phyloP scores from a whole-genome alignment of 1,284 basidiomycete genomes.

The Inonotus hispidus region DNA sequence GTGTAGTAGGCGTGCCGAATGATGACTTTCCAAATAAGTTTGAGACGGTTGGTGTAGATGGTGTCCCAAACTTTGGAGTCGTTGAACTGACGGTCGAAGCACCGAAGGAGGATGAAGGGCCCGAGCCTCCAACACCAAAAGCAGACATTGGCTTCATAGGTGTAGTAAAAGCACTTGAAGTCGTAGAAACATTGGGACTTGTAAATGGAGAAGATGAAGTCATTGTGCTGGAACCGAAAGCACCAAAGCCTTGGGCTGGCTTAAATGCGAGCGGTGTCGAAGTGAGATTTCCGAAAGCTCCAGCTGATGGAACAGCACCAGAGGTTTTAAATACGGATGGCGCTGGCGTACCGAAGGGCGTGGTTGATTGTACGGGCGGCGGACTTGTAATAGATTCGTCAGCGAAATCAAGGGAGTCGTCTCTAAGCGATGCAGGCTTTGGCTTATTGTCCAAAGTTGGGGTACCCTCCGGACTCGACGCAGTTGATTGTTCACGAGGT shows the following conservation, averaged over 20 bases:
- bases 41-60: constrained; percentile 18
- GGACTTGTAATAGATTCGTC: not conserved
- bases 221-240: constrained; percentile 32
- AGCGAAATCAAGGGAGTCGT: not conserved
- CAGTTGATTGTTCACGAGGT: constrained; percentile 7
- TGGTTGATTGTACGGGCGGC: not conserved
- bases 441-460: constrained; percentile 3
- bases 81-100: constrained; percentile 22
- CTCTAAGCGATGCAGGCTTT: not conserved
- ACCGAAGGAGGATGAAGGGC: constrained; percentile 8
- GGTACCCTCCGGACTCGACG: constrained; percentile 17
- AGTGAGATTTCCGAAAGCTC: constrained; percentile 34
- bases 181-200: constrained; percentile 33
- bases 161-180: constrained; percentile 34
- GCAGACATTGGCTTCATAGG: constrained; percentile 23
- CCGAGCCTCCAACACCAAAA: constrained; percentile 18
- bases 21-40: constrained; percentile 28
- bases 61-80: constrained; percentile 21
- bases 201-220: constrained; percentile 47
- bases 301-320: constrained; percentile 15
- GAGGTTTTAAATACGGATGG: constrained; percentile 5
- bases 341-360: constrained; percentile 10
- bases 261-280: constrained; percentile 34
- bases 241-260: constrained; percentile 37
- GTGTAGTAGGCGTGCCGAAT: constrained; percentile 24